These are phyloP conservation scores for Aureobasidium sp. DNA, from an alignment of 2,329 filamentous ascomycete genomes.

Conservation along the genomic window DNA sequence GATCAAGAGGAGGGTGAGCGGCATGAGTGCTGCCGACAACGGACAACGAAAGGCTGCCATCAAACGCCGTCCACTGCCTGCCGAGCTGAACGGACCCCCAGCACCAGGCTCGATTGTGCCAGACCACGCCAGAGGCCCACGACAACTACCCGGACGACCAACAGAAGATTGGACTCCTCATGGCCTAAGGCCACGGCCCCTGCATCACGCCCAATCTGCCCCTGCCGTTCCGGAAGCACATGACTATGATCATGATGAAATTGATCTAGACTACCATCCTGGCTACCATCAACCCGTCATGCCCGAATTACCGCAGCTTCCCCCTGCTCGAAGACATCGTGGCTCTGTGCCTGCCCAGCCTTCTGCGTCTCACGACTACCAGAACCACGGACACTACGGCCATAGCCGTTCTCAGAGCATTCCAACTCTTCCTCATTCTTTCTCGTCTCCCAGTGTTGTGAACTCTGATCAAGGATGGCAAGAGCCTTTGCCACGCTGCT, in stretches of 20 bases:
- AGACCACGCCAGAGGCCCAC: constrained; percentile 4
- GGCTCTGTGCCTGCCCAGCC: constrained; percentile 17
- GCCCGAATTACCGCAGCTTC: constrained; percentile 28
- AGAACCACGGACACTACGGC: not conserved
- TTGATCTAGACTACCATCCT: constrained; percentile 9
- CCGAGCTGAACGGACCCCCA: constrained; percentile 21
- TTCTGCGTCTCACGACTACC: constrained; percentile 19
- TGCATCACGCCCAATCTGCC: not conserved
- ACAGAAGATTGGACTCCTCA: constrained; percentile 10
- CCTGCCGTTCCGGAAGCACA: not conserved
- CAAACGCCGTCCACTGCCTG: constrained; percentile 76
- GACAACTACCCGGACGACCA: constrained; percentile 2
- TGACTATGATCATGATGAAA: constrained; percentile 4
- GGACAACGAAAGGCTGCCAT: constrained; percentile 52
- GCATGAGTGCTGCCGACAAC: constrained; percentile 29
- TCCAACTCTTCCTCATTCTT: constrained; percentile 5
- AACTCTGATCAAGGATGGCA: not conserved
- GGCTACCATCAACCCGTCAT: constrained; percentile 19
- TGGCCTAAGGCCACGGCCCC: constrained; percentile 2
- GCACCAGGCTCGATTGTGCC: constrained; percentile 1
- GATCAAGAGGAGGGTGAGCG: constrained; percentile 34
- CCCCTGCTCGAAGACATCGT: constrained; percentile 24
- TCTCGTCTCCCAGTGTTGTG: constrained; percentile 5
- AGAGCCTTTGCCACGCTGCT: constrained; percentile 10
- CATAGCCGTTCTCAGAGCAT: constrained; percentile 7